These are phyloP conservation scores for Jaltomata sinuosa DNA, from an alignment of 257 asterid genomes.

Conservation along the genomic window DNA sequence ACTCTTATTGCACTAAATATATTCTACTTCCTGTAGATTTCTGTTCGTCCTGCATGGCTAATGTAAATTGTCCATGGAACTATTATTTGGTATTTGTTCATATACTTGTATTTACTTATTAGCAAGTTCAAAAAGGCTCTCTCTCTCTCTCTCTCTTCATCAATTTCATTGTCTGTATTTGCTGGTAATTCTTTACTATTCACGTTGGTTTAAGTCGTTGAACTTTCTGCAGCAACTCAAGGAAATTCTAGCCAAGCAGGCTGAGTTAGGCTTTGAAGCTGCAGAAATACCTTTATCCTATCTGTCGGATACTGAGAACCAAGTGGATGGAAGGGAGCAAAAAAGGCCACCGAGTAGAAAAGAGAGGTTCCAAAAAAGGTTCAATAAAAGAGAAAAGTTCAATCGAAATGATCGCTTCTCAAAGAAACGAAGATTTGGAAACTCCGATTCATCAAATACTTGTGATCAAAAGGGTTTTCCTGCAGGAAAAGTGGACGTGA, in stretches of 20 bases:
- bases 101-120: background rate
- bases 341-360: constrained; percentile 31
- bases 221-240: constrained; percentile 60
- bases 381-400: constrained; percentile 47
- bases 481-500: constrained; percentile 14
- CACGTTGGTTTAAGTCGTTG: background rate
- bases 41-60: background rate
- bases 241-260: constrained; percentile 88
- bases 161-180: background rate
- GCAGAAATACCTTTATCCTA: constrained; percentile 87
- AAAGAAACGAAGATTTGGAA: constrained; percentile 27
- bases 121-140: background rate
- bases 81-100: background rate
- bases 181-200: background rate
- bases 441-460: constrained; percentile 14
- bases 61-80: background rate
- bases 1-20: background rate
- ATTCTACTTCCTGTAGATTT: background rate
- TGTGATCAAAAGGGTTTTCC: constrained; percentile 12
- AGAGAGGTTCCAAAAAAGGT: constrained; percentile 46
- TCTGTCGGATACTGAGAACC: constrained; percentile 60
- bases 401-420: constrained; percentile 32
- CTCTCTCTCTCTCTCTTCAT: background rate
- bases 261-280: constrained; percentile 89
- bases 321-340: constrained; percentile 19